These are phyloP conservation scores for Teunomyces stri DNA, from an alignment of 805 yeast species.

Conservation along the genomic window DNA sequence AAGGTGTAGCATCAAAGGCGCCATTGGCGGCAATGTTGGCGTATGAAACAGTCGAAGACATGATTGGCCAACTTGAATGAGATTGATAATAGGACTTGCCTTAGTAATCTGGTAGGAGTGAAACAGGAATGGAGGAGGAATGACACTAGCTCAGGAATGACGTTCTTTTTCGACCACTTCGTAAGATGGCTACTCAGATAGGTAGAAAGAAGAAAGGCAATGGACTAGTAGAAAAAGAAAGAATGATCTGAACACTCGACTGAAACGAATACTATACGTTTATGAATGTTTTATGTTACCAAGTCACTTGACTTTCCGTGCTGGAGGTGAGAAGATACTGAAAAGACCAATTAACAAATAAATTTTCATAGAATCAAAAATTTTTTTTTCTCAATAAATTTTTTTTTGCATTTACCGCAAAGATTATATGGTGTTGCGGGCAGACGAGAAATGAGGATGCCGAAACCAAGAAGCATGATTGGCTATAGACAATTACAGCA, in stretches of 20 bases:
- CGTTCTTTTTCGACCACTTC: background rate
- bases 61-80: conserved; percentile 6
- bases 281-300: background rate
- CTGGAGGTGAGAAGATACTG: background rate
- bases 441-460: background rate
- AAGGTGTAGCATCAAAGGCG: conserved; percentile 9
- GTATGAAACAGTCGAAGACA: conserved; percentile 34
- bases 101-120: background rate
- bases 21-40: conserved; percentile 45
- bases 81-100: background rate
- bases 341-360: conserved; percentile 2
- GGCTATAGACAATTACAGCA: background rate
- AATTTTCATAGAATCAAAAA: conserved; percentile 3
- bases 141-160: background rate
- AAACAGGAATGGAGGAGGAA: background rate
- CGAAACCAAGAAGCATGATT: background rate
- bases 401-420: conserved; percentile 1
- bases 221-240: background rate
- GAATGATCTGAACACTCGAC: background rate
- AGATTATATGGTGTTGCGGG: background rate
- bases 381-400: background rate
- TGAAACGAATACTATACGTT: background rate
- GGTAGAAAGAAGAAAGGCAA: background rate
- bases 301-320: background rate
- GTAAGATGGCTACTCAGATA: background rate